Percentiles rank a stretch among this genome's conserved stretches.
Evolutionary conservation across 306 rosid species (phyloP).

Genomic region (Trifolium repens): DNA sequence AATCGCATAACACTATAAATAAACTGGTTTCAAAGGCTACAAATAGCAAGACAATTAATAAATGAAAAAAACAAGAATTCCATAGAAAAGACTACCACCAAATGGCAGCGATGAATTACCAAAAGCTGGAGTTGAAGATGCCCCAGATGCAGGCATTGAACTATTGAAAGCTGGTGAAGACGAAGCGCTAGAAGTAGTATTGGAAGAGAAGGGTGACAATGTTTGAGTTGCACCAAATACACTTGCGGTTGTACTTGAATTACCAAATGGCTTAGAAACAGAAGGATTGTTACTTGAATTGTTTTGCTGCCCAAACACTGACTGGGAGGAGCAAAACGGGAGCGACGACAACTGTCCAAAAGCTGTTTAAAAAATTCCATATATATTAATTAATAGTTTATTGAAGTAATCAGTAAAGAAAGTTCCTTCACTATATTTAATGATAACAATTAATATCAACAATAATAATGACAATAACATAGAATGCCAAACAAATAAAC

Average conservation of each 20-base stretch:
- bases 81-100: slow-evolving; percentile 57
- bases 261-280: slow-evolving; percentile 83
- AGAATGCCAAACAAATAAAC: too few species aligned
- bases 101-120: slow-evolving; percentile 68
- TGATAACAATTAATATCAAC: background rate
- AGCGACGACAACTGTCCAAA: slow-evolving; percentile 75
- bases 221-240: slow-evolving; percentile 85
- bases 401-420: slow-evolving; percentile 7
- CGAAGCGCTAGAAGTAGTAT: slow-evolving; percentile 61
- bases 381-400: slow-evolving; percentile 1
- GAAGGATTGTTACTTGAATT: slow-evolving; percentile 72
- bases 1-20: background rate
- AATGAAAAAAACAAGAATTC: slow-evolving; percentile 12
- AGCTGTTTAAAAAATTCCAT: slow-evolving; percentile 59
- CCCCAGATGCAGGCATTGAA: slow-evolving; percentile 68
- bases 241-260: slow-evolving; percentile 86
- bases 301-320: slow-evolving; percentile 80
- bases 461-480: too few species aligned
- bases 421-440: background rate
- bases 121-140: slow-evolving; percentile 76
- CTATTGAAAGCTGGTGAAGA: slow-evolving; percentile 80
- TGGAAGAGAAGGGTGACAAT: slow-evolving; percentile 73
- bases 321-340: slow-evolving; percentile 76
- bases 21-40: background rate
- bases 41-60: background rate